These are phyloP conservation scores for Fusarium citri DNA, from an alignment of 2,329 filamentous ascomycete species.

Conservation along the genomic window DNA sequence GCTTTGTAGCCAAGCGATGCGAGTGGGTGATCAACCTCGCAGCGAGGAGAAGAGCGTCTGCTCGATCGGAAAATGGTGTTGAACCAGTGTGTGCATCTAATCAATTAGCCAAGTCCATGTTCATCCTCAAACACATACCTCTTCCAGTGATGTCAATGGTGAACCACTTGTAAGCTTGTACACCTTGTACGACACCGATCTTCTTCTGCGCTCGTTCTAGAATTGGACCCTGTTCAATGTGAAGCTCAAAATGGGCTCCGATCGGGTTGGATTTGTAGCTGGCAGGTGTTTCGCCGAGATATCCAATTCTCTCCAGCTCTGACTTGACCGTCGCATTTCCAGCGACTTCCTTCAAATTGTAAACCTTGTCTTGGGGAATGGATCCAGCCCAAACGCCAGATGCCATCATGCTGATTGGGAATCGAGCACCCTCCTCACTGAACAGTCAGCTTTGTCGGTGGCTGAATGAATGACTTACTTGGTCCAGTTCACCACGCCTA, in stretches of 20 bases:
- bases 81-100: constrained; percentile 44
- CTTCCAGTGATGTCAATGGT: constrained; percentile 42
- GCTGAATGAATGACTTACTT: constrained; percentile 57
- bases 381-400: constrained; percentile 82
- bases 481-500: constrained; percentile 84
- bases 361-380: constrained; percentile 70
- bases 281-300: constrained; percentile 64
- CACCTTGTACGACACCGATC: constrained; percentile 37
- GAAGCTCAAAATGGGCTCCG: constrained; percentile 83
- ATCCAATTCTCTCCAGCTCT: constrained; percentile 77
- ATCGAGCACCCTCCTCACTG: constrained; percentile 84
- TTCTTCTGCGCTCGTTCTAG: constrained; percentile 32
- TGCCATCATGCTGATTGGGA: constrained; percentile 78
- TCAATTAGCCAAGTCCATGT: constrained; percentile 45
- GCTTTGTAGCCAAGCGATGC: constrained; percentile 42
- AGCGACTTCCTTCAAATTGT: constrained; percentile 70
- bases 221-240: constrained; percentile 76
- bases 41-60: constrained; percentile 48
- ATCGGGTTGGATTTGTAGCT: constrained; percentile 60
- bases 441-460: not conserved
- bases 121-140: constrained; percentile 2
- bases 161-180: constrained; percentile 47
- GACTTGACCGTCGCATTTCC: constrained; percentile 44
- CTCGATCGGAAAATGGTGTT: constrained; percentile 47
- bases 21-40: constrained; percentile 46